Base-by-base conservation (phyloP, 257 asterid species). In the Forsythia suspensa region DNA sequence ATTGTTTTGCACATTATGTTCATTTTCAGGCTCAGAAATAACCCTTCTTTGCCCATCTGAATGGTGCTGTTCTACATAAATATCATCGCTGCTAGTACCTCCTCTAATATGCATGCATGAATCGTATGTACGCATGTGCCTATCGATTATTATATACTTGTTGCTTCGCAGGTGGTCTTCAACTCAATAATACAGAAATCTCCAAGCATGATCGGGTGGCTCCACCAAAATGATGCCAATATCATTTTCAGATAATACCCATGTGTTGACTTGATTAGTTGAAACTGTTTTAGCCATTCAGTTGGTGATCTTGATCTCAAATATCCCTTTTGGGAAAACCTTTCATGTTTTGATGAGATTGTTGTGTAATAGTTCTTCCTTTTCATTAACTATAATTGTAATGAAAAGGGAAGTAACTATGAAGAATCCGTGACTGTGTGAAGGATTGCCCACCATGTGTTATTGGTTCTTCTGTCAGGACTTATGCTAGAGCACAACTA, bases 141-240 rank as follows among this genome's bases (percentile, higher is more conserved):
- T 16, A 13, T 11, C 8, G 39, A 37, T 55, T 66, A 21, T 70
- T 72, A n/a, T 34, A 13, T n/a, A 48, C 63, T 77, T 85, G 79
- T 78, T 24, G 36, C 40, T 21, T 63, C 57, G 63, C 87, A 89
- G 96, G 92, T 80, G 89, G 88, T 70, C 82, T 82, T 73, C 91
- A 84, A 24, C 84, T 81, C 73, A 84, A 84, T 82, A 87, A 69
- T 29, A 34, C 80, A 43, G 91, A 79, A 72, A 84, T 75, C 75
- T 76, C 84, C 37, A 83, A 83, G 46, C 82, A 74, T 77, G 80
- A 70, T 8, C 84, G 73, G 67, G 44, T 76, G 74, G 81, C 81
- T 52, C 67, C 78, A 3, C 76, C 52, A 36, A 87, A 84, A 82
- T 84, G 81, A 87, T 39, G 51, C 10, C 37, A 21, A 82, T 73